Percentiles rank a stretch among this genome's conserved stretches.
These are phyloP conservation scores for Calonectria pteridis DNA, from an alignment of 2,329 filamentous ascomycete genomes.

Conservation along the genomic window DNA sequence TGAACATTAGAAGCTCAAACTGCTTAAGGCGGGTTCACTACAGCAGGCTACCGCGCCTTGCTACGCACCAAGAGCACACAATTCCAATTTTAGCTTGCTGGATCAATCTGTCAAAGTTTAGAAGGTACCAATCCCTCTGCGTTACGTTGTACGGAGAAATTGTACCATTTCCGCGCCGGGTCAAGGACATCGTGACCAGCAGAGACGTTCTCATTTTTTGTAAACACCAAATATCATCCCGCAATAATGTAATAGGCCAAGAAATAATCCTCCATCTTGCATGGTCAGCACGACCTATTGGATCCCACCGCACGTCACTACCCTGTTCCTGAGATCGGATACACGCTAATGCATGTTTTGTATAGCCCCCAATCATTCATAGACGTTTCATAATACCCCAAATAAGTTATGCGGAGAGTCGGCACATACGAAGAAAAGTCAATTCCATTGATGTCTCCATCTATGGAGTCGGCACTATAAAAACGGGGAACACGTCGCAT, in stretches of 20 bases:
- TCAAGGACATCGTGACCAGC: background rate
- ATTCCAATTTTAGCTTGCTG: background rate
- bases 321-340: background rate
- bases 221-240: background rate
- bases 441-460: background rate
- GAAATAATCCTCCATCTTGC: background rate
- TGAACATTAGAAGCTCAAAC: background rate
- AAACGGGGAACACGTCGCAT: background rate
- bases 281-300: background rate
- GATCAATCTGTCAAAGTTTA: background rate
- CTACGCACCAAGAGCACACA: too few species aligned
- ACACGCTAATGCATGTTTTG: background rate
- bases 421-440: background rate
- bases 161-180: background rate
- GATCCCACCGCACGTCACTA: background rate
- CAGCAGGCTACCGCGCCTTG: background rate
- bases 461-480: background rate
- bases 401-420: background rate
- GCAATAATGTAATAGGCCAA: background rate
- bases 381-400: background rate
- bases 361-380: background rate
- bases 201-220: background rate
- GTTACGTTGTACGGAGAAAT: background rate
- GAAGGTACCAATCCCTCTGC: background rate
- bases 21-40: background rate